Conservation (phyloP, 1,284 basidiomycete genomes). For the Peniophora sp. region DNA sequence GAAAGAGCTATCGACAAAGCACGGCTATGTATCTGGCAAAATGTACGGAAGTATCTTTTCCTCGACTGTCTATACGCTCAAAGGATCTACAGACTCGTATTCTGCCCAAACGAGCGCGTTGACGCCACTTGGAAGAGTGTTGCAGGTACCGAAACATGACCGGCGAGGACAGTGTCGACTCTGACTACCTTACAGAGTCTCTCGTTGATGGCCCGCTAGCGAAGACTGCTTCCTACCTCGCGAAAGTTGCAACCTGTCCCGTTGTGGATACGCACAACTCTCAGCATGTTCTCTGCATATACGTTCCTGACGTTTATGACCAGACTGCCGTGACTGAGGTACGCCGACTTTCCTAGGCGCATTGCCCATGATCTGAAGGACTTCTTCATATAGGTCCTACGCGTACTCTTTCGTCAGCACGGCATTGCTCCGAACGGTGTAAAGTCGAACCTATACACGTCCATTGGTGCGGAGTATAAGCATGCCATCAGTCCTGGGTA, state of each 20-base stretch:
- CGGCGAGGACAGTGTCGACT: neutral
- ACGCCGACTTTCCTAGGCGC: constrained; percentile 7
- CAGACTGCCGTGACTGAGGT: constrained; percentile 49
- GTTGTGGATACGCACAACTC: constrained; percentile 36
- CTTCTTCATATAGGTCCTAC: constrained; percentile 46
- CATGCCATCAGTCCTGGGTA: neutral
- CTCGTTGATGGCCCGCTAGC: constrained; percentile 54
- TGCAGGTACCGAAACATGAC: constrained; percentile 32
- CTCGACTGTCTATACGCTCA: neutral
- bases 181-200: constrained; percentile 34
- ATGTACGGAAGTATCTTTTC: constrained; percentile 38
- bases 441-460: constrained; percentile 62
- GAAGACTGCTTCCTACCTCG: constrained; percentile 39
- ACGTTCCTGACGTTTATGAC: constrained; percentile 63
- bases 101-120: constrained; percentile 50
- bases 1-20: constrained; percentile 45
- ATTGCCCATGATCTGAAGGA: neutral
- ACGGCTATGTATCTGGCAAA: constrained; percentile 54
- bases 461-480: constrained; percentile 33
- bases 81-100: constrained; percentile 45
- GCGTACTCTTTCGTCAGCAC: constrained; percentile 52
- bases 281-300: constrained; percentile 63
- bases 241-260: constrained; percentile 61
- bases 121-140: constrained; percentile 53
- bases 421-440: constrained; percentile 58